Evolutionary conservation across 1,284 basidiomycete genomes (phyloP), one percentile per base, ranked within the genome.

Genomic region (Rugosomyces carneus): DNA sequence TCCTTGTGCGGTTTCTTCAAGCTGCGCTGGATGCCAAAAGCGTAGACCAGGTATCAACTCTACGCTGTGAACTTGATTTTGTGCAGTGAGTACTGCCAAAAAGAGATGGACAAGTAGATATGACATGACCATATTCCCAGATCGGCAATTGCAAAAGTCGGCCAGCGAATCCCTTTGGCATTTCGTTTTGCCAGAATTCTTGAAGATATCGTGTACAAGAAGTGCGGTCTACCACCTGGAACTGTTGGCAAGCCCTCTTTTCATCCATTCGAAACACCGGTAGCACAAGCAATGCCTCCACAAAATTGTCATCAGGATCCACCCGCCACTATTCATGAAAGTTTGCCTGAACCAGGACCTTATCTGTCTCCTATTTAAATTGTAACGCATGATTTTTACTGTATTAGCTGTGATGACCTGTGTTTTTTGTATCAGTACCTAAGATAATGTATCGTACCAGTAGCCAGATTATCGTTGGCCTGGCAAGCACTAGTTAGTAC

Each of bases 181-280:
- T 69, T 75, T 49, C 77, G 81, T n/a, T 83, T 81, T 55, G 69
- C 71, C 1, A 75, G 72, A 62, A 78, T 84, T 76, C 60, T 85
- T 24, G 71, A 78, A 47, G 71, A 78, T 42, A 57, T 70, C 15
- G 63, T 73, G 20, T 42, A 58, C 1, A 65, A 66, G 45, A 60
- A 61, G 32, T 71, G 67, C 51, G 67, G 66, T 9, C 57, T 61
- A 5, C 47, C 57, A 24, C 51, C 57, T 37, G 56, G 57, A 37
- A 47, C 57, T 23, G 53, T 57, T 27, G 48, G 59, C 8, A 56
- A 60, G 26, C 60, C 62, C 2, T 67, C 66, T 52, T 60, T 64
- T 35, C 63, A 61, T 32, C 61, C 63, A 5, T 41, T 57, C 3
- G 63, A 67, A 39, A 53, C 58, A 9, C 47, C 53, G 29, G 53